phyloP scores from a whole-genome alignment of 768 basidiomycete species.

The Lentinula sp. region DNA sequence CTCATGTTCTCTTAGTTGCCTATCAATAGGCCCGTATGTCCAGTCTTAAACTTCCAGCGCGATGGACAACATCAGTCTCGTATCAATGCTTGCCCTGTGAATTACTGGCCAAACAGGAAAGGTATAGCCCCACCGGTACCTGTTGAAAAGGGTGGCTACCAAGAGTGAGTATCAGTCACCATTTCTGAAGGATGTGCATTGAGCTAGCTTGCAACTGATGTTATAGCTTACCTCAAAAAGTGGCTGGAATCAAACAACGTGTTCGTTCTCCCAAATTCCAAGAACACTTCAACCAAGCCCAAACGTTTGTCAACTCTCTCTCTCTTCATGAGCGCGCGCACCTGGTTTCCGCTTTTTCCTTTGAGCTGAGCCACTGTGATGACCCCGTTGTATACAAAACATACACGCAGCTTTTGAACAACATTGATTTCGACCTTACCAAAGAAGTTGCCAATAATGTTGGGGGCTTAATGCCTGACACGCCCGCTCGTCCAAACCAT shows the following conservation, averaged over 20 bases:
- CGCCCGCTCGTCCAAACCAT: conserved; percentile 46
- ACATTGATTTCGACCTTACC: conserved; percentile 73
- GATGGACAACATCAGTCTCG: conserved; percentile 53
- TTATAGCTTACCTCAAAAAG: conserved; percentile 39
- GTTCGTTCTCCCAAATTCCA: conserved; percentile 67
- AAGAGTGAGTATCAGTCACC: conserved; percentile 33
- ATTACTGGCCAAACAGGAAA: conserved; percentile 83
- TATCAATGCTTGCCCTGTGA: conserved; percentile 34
- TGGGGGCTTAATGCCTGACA: conserved; percentile 50
- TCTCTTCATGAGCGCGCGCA: conserved; percentile 63
- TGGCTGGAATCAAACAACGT: conserved; percentile 52
- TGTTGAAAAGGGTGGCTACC: conserved; percentile 47
- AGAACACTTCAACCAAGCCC: conserved; percentile 71
- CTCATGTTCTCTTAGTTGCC: conserved; percentile 42
- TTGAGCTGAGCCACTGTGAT: conserved; percentile 82
- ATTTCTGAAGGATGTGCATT: no score
- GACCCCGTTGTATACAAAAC: conserved; percentile 64
- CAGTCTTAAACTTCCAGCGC: conserved; percentile 63
- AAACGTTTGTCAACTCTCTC: conserved; percentile 83
- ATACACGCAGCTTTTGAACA: conserved; percentile 62
- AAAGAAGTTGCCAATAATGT: conserved; percentile 60
- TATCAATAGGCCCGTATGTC: conserved; percentile 77
- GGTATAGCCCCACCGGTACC: conserved; percentile 41
- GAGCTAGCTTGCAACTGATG: conserved; percentile 8
- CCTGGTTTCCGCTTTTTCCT: conserved; percentile 62